Evolutionary conservation across 805 yeast species (phyloP).

Genomic region (Ogataea thermomethanolica): DNA sequence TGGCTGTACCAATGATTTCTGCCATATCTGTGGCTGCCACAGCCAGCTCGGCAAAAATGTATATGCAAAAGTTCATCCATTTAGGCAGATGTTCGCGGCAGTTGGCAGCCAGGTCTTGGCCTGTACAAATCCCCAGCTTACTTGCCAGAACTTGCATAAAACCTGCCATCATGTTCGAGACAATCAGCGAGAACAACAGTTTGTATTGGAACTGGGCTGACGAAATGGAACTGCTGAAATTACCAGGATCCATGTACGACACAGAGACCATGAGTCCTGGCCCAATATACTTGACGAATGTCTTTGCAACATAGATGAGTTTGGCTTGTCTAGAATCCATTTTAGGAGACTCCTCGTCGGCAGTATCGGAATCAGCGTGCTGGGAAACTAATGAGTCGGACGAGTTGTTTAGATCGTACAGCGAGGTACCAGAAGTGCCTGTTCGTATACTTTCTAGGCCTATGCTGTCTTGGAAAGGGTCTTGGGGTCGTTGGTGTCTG

Average conservation of each 20-base stretch:
- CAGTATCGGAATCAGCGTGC: not conserved
- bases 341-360: not conserved
- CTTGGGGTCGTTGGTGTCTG: not conserved
- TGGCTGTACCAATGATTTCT: slow-evolving; percentile 97
- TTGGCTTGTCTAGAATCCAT: slow-evolving; percentile 7
- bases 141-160: slow-evolving; percentile 82
- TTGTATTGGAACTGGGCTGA: slow-evolving; percentile 74
- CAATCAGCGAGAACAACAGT: slow-evolving; percentile 68
- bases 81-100: slow-evolving; percentile 73
- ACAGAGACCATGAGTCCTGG: slow-evolving; percentile 95
- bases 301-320: slow-evolving; percentile 22
- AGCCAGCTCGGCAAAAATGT: slow-evolving; percentile 81
- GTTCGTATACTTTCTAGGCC: not conserved
- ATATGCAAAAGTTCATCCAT: slow-evolving; percentile 56
- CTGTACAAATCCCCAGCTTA: slow-evolving; percentile 90
- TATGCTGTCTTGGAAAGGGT: slow-evolving; percentile 1
- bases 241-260: slow-evolving; percentile 97
- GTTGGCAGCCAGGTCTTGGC: slow-evolving; percentile 83
- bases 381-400: not conserved
- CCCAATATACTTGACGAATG: slow-evolving; percentile 58
- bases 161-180: slow-evolving; percentile 84
- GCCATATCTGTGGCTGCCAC: slow-evolving; percentile 96
- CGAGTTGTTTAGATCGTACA: not conserved
- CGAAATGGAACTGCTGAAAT: slow-evolving; percentile 90
- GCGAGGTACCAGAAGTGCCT: not conserved